These are phyloP conservation scores for Eucalyptus viminalis DNA, from an alignment of 345 rosid species.

Conservation along the genomic window DNA sequence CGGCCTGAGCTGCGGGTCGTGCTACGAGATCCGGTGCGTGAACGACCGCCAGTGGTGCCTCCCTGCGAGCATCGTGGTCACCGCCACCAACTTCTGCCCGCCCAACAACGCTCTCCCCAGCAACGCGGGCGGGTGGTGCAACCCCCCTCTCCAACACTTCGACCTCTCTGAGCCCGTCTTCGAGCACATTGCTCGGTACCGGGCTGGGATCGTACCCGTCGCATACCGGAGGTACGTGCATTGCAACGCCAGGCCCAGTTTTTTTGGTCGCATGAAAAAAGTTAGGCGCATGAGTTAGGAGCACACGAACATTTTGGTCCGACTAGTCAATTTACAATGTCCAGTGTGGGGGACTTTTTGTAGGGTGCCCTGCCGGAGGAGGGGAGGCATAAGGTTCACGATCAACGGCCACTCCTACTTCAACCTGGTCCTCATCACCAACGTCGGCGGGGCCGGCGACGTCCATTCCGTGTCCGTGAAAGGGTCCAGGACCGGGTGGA, in stretches of 20 bases:
- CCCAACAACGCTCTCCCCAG: constrained; percentile 45
- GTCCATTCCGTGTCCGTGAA: constrained; percentile 29
- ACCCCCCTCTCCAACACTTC: constrained; percentile 53
- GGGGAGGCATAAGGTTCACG: constrained; percentile 46
- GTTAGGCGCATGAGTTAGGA: not conserved
- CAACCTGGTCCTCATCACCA: constrained; percentile 44
- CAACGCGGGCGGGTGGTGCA: constrained; percentile 62
- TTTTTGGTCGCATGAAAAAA: not conserved
- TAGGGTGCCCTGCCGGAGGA: constrained; percentile 39
- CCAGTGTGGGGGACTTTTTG: constrained; percentile 34
- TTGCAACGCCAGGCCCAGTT: not conserved
- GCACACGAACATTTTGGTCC: not conserved
- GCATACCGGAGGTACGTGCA: constrained; percentile 8
- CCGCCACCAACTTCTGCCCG: constrained; percentile 60
- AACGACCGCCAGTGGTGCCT: constrained; percentile 48
- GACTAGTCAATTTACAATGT: constrained; percentile 31
- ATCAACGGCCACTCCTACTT: constrained; percentile 53
- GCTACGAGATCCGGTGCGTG: constrained; percentile 42
- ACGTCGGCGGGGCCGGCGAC: constrained; percentile 54
- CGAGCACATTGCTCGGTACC: constrained; percentile 39
- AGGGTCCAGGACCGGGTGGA: constrained; percentile 44
- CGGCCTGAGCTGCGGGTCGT: constrained; percentile 57
- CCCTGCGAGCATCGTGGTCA: constrained; percentile 42
- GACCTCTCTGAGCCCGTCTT: constrained; percentile 58
- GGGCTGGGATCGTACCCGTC: constrained; percentile 52